Conservation (phyloP, 495 filamentous ascomycete genomes). For the Physcia stellaris region DNA sequence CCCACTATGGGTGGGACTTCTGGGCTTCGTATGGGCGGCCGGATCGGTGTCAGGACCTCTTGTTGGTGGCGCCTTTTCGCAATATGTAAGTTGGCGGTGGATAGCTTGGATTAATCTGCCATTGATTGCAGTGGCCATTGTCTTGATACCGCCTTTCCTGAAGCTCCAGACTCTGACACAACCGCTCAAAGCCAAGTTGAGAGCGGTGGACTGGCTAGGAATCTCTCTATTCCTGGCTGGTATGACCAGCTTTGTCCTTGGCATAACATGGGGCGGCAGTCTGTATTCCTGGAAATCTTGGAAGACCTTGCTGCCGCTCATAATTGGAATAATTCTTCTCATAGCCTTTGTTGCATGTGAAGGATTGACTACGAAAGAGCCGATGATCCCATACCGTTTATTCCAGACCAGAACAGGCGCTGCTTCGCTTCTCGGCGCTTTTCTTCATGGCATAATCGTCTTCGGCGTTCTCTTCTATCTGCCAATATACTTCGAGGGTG, state of each 20-base stretch:
- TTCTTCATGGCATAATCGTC: slow-evolving; percentile 37
- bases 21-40: slow-evolving; percentile 15
- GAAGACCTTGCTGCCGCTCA: slow-evolving; percentile 38
- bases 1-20: slow-evolving; percentile 27
- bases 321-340: slow-evolving; percentile 34
- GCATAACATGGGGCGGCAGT: slow-evolving; percentile 37
- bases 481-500: slow-evolving; percentile 37
- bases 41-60: slow-evolving; percentile 34
- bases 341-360: slow-evolving; percentile 36
- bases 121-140: slow-evolving; percentile 10
- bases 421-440: slow-evolving; percentile 27
- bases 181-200: slow-evolving; percentile 16
- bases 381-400: slow-evolving; percentile 30
- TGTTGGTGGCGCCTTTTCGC: slow-evolving; percentile 29
- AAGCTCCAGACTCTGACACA: not conserved
- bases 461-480: slow-evolving; percentile 35
- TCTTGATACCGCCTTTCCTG: slow-evolving; percentile 14
- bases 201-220: slow-evolving; percentile 25
- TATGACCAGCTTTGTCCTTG: slow-evolving; percentile 34
- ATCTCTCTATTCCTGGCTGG: slow-evolving; percentile 21
- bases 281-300: slow-evolving; percentile 35
- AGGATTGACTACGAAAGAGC: slow-evolving; percentile 18
- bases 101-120: slow-evolving; percentile 31
- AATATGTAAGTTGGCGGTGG: slow-evolving; percentile 33
- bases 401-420: slow-evolving; percentile 35